Percentiles rank a stretch among this genome's conserved stretches.
Conservation (phyloP, 1,284 basidiomycete species). For the Dichomitus squalens region DNA sequence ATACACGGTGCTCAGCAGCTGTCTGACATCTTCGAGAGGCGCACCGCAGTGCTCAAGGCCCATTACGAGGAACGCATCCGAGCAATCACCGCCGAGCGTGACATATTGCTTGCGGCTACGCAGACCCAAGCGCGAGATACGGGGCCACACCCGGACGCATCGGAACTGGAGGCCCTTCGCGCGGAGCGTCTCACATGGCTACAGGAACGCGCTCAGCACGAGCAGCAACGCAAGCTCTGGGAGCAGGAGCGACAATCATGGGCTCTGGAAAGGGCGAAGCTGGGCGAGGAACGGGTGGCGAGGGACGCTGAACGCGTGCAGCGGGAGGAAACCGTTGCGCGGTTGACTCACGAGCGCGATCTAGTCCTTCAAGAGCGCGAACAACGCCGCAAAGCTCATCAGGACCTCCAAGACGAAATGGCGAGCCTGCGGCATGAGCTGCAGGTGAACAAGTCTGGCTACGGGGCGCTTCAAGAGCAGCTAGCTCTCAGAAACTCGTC, state of each 20-base stretch:
- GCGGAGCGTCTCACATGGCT: neutral
- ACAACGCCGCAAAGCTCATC: neutral
- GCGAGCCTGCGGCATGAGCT: neutral
- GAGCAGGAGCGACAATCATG: neutral
- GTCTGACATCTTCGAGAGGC: slow-evolving; percentile 9
- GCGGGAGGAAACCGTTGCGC: neutral
- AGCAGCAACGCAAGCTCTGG: neutral
- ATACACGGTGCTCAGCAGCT: slow-evolving; percentile 10
- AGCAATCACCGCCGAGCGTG: slow-evolving; percentile 6
- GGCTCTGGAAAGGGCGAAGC: neutral
- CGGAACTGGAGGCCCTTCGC: neutral
- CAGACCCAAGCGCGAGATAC: neutral
- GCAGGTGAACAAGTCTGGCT: neutral
- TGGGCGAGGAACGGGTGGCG: neutral
- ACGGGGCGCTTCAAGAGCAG: neutral
- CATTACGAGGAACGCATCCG: slow-evolving; percentile 11
- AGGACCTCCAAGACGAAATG: neutral
- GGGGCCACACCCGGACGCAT: neutral
- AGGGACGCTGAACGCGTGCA: neutral
- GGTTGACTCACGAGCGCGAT: neutral
- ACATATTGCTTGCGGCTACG: slow-evolving; percentile 1
- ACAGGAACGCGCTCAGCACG: slow-evolving; percentile 2
- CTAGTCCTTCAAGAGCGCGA: neutral
- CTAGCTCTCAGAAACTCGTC: neutral
- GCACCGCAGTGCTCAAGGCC: neutral